Evolutionary conservation across 306 rosid species (phyloP), one percentile per base, ranked within the genome.

Genomic region (Aeschynomene evenia): DNA sequence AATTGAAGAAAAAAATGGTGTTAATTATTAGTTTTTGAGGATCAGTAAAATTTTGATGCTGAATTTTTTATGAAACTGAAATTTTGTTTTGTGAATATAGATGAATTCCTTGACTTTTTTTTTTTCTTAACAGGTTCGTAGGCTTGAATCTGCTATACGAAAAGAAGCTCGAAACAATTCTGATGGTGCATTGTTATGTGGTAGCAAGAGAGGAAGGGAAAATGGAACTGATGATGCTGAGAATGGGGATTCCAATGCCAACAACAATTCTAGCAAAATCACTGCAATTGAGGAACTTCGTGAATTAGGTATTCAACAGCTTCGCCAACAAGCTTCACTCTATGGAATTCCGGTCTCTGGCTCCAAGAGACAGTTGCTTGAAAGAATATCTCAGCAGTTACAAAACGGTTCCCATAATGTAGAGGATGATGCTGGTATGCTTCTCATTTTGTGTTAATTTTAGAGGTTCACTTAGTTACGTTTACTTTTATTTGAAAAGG

Each of bases 81-180:
- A n/a, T n/a, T n/a, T n/a, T n/a, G n/a, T n/a, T n/a, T n/a, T n/a
- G n/a, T n/a, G n/a, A n/a, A n/a, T n/a, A n/a, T n/a, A n/a, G n/a
- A 28, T 28, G 31, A 28, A 28, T 3, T 28, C 31, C 31, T 1
- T 23, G 0, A 11, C 5, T 3, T 10, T 2, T 22, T 8, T 24
- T 60, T 31, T 28, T 29, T 70, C n/a, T n/a, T n/a, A n/a, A 5
- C 83, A 90, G 98, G 82, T 94, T 1, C 84, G 83, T 33, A 79
- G 97, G 42, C 86, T 88, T 31, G 81, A 85, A 61, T 63, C 86
- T 0, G 91, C 95, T 31, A 46, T 85, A 70, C 89, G 82, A 34
- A 37, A 79, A 69, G 89, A 86, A 73, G 71, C 19, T 31, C 60
- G 31, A 59, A 6, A 45, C 3, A 58, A 37, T 18, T 14, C 57